These are phyloP conservation scores for Plasmopara muralis DNA, from an alignment of 352 stramenopile genomes.

Conservation along the genomic window DNA sequence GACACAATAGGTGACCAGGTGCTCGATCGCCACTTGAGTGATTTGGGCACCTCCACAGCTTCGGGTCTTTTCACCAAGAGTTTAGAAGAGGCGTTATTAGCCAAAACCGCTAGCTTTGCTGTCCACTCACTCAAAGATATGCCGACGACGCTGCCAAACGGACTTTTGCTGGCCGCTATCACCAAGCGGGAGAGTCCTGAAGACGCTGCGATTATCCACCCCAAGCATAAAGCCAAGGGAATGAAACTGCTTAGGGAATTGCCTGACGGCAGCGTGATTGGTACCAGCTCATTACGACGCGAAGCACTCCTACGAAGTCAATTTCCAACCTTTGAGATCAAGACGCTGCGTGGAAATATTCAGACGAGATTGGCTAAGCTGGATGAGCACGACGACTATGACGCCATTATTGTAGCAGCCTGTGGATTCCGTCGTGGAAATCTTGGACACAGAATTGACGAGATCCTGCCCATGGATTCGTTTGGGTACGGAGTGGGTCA, in stretches of 20 bases:
- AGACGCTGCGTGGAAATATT: conserved; percentile 84
- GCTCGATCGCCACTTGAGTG: conserved; percentile 67
- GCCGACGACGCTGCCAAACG: conserved; percentile 70
- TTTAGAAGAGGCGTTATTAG: conserved; percentile 72
- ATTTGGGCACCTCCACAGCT: conserved; percentile 57
- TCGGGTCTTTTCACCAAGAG: conserved; percentile 87
- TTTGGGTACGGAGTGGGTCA: conserved; percentile 83
- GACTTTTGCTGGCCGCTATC: conserved; percentile 76
- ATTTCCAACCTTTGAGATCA: conserved; percentile 72
- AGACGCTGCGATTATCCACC: conserved; percentile 77
- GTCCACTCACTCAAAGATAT: conserved; percentile 89
- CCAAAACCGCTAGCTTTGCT: conserved; percentile 62
- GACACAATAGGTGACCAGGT: conserved; percentile 82
- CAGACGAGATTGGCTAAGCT: conserved; percentile 82
- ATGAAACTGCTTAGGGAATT: conserved; percentile 46
- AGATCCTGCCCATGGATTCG: conserved; percentile 58
- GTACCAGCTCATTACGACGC: conserved; percentile 77
- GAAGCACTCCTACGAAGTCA: conserved; percentile 67
- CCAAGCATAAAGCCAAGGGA: conserved; percentile 73
- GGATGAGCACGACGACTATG: conserved; percentile 76
- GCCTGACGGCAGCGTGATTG: conserved; percentile 63
- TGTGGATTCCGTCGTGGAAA: conserved; percentile 76
- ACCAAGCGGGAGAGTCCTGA: conserved; percentile 78
- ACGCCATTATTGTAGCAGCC: conserved; percentile 82
- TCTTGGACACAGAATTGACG: conserved; percentile 63